Conservation (phyloP, 2,329 filamentous ascomycete genomes). For the Penicillium sp. region DNA sequence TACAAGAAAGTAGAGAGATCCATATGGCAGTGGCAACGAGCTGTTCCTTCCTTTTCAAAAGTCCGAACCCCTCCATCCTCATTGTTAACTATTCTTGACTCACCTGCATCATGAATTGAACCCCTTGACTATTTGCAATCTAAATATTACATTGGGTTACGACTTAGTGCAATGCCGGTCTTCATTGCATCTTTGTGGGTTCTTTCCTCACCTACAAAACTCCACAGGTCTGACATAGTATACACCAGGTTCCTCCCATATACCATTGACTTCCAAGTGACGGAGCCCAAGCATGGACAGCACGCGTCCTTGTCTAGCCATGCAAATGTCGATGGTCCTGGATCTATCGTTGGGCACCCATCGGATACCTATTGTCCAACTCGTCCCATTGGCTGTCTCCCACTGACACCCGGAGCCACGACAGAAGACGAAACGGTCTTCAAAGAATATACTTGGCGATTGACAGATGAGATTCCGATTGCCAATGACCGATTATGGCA, state of each 20-base stretch:
- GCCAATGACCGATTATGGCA: slow-evolving; percentile 34
- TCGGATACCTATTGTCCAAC: slow-evolving; percentile 21
- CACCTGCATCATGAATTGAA: neutral
- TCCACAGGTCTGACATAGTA: slow-evolving; percentile 1
- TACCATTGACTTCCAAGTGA: slow-evolving; percentile 37
- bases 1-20: neutral
- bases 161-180: slow-evolving; percentile 30
- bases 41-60: neutral
- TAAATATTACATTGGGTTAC: neutral
- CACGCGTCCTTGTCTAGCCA: slow-evolving; percentile 28
- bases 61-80: neutral
- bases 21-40: neutral
- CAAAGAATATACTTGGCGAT: slow-evolving; percentile 32
- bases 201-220: neutral
- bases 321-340: slow-evolving; percentile 23
- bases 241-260: slow-evolving; percentile 38
- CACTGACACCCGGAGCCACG: slow-evolving; percentile 41
- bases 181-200: slow-evolving; percentile 39
- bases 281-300: slow-evolving; percentile 22
- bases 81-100: neutral
- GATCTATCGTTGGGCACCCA: slow-evolving; percentile 26
- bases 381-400: slow-evolving; percentile 21
- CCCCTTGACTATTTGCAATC: neutral
- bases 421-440: slow-evolving; percentile 43
- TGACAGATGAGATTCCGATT: slow-evolving; percentile 28